Evolutionary conservation across 768 basidiomycete species (phyloP).

Genomic region (Candolleomyces aberdarensis): DNA sequence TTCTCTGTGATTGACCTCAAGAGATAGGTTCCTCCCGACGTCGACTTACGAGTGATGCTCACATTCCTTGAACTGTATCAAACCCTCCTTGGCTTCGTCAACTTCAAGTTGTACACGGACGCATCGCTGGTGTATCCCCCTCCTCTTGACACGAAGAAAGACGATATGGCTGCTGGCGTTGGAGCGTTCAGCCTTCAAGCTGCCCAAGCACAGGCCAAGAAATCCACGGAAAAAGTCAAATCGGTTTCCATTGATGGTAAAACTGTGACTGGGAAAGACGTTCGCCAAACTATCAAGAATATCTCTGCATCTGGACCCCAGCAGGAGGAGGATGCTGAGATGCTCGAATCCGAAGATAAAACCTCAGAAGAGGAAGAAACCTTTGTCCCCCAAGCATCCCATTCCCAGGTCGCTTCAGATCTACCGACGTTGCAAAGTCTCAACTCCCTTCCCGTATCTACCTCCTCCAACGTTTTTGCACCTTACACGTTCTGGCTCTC

Average conservation of each 20-base stretch:
- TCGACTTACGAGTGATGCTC: constrained; percentile 96
- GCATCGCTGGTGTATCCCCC: constrained; percentile 93
- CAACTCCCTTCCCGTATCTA: constrained; percentile 53
- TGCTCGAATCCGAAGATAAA: constrained; percentile 30
- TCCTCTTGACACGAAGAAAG: constrained; percentile 75
- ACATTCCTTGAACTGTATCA: constrained; percentile 99
- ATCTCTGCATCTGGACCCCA: constrained; percentile 32
- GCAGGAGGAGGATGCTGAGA: constrained; percentile 34
- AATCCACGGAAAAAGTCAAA: constrained; percentile 47
- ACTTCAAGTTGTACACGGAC: constrained; percentile 99
- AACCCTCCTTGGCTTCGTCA: constrained; percentile 90
- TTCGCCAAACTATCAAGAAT: constrained; percentile 60
- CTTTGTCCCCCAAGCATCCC: constrained; percentile 58
- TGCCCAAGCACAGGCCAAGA: constrained; percentile 22
- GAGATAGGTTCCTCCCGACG: constrained; percentile 82
- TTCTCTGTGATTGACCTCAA: constrained; percentile 4
- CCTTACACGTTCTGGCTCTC: constrained; percentile 92
- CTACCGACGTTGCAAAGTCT: constrained; percentile 72
- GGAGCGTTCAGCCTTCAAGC: constrained; percentile 81
- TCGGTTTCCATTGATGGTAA: constrained; percentile 42
- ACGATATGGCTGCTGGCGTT: constrained; percentile 83
- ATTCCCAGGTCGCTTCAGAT: constrained; percentile 38
- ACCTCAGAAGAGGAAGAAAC: constrained; percentile 52
- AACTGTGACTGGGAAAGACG: constrained; percentile 47
- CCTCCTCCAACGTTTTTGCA: constrained; percentile 67